phyloP scores from a whole-genome alignment of 1,139 yeast genomes.

The Pichia sp. region DNA sequence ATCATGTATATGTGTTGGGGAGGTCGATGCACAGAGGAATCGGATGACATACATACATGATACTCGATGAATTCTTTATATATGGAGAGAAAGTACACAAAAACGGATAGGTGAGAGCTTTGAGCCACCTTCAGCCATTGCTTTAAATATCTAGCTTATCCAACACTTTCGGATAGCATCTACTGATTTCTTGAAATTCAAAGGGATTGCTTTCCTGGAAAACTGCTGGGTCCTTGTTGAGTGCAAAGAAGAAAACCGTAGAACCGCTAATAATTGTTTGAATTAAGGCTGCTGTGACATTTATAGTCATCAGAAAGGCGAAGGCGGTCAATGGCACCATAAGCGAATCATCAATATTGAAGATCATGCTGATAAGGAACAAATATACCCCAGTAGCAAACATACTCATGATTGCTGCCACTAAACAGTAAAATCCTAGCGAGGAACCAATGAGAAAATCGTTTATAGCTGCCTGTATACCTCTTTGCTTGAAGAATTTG shows the following conservation, averaged over 20 bases:
- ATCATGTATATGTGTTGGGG: too few species aligned
- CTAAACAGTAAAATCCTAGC: constrained; percentile 60
- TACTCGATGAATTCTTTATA: too few species aligned
- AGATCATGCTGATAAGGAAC: constrained; percentile 8
- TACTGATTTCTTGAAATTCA: constrained; percentile 31
- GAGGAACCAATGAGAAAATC: constrained; percentile 79
- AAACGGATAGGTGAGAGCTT: too few species aligned
- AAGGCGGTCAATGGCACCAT: constrained; percentile 73
- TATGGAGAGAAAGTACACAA: too few species aligned
- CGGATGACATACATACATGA: too few species aligned
- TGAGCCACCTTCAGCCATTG: too few species aligned
- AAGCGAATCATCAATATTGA: constrained; percentile 58
- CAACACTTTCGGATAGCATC: constrained; percentile 65
- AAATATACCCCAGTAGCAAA: constrained; percentile 66
- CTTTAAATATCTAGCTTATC: constrained; percentile 12
- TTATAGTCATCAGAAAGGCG: constrained; percentile 52
- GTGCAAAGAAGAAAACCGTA: constrained; percentile 79
- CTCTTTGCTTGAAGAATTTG: constrained; percentile 66
- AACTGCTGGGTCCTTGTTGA: constrained; percentile 84
- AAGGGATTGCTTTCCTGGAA: constrained; percentile 73
- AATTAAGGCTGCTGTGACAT: constrained; percentile 65
- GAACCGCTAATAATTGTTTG: constrained; percentile 77
- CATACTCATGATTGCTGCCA: constrained; percentile 64
- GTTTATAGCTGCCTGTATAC: constrained; percentile 51
- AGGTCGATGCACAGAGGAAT: too few species aligned